Conservation (phyloP, 2,329 filamentous ascomycete species). For the Penicillium sp. region DNA sequence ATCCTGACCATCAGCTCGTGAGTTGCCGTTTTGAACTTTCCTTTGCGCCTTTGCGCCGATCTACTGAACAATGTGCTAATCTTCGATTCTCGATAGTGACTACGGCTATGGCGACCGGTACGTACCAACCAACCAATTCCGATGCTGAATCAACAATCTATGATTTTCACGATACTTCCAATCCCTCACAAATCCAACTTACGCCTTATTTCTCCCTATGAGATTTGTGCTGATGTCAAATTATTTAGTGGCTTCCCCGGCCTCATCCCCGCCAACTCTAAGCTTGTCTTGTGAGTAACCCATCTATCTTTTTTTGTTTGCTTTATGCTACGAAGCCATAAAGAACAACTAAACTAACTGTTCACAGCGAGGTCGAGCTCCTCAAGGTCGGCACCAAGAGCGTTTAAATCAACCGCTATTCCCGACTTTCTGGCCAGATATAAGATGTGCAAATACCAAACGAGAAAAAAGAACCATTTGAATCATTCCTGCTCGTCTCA, state of each 20-base stretch:
- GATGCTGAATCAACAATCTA: not conserved
- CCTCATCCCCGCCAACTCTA: conserved; percentile 72
- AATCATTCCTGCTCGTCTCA: not conserved
- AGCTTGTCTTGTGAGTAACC: conserved; percentile 76
- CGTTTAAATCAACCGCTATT: conserved; percentile 29
- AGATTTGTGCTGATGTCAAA: not conserved
- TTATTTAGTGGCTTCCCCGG: conserved; percentile 69
- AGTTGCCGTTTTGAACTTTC: conserved; percentile 29
- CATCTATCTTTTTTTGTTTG: no score
- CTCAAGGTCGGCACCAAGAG: conserved; percentile 60
- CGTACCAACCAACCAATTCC: conserved; percentile 17
- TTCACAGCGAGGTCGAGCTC: conserved; percentile 65
- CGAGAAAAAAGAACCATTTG: not conserved
- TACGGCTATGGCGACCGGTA: conserved; percentile 45
- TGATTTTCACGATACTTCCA: not conserved
- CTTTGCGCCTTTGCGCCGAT: not conserved
- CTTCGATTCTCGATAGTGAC: conserved; percentile 27
- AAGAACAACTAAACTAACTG: conserved; percentile 12
- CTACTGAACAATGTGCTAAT: conserved; percentile 11
- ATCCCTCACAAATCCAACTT: not conserved
- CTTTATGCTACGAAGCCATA: not conserved
- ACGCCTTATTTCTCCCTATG: not conserved
- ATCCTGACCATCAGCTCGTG: conserved; percentile 78
- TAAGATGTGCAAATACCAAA: not conserved
- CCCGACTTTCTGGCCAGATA: not conserved